Evolutionary conservation across 2,329 filamentous ascomycete genomes (phyloP), one percentile per base, ranked within the genome.

Genomic region (Calonectria pteridis): DNA sequence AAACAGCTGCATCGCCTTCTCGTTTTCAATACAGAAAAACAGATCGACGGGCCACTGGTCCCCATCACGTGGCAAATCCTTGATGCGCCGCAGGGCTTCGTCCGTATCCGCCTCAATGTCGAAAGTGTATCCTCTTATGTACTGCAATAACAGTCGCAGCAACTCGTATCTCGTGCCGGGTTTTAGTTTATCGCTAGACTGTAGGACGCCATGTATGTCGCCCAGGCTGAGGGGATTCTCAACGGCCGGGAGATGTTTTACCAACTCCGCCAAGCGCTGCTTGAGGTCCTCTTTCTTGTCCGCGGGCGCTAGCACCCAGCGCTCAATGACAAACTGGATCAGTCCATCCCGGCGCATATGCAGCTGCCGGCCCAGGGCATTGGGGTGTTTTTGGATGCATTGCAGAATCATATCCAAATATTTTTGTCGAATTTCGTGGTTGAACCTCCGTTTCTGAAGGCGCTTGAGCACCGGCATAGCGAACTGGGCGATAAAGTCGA

Each of bases 101-200:
- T 71, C 72, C 6, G 72, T 74, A 4, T 53, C n/a, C 20, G 77
- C 67, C 29, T 82, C 78, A 9, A 83, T 74, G 33, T 82, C 79
- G 7, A 82, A 23, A 5, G 28, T 28, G 33, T 77, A 78, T 3
- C 63, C 55, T 16, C 58, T 69, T 10, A 70, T 33, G n/a, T 81
- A 66, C 16, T 71, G 53, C 20, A 82, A 23, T 2, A 81, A 43
- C 1, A 82, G 71, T 0, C 77, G 77, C 6, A 82, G 73, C 4
- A 82, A 58, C 0, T 77, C 72, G 28, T 81, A 82, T 35, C 49
- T 78, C 9, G 50, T 59, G 23, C 67, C 46, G 1, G 13, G 3
- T 7, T 33, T 51, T 16, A 72, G 29, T 14, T 66, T 31, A n/a
- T n/a, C 3, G 53, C 33, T 29, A 49, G 13, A 28, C 37, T 3